phyloP scores from a whole-genome alignment of 106 monocot species.

The Platanthera zijinensis region DNA sequence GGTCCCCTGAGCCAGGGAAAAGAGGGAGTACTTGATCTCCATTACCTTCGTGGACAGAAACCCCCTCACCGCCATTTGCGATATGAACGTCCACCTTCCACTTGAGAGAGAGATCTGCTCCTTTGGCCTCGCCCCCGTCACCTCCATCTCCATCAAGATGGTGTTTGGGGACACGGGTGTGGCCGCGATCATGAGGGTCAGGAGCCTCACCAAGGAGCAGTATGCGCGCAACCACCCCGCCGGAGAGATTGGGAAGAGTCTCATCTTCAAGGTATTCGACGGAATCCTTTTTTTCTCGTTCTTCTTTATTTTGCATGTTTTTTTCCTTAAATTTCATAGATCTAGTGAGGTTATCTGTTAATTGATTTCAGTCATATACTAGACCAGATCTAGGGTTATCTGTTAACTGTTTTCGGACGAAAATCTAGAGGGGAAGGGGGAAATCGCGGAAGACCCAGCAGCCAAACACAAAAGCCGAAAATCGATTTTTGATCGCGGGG shows the following conservation, averaged over 20 bases:
- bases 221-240: slow-evolving; percentile 78
- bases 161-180: slow-evolving; percentile 67
- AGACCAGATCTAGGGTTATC: background rate
- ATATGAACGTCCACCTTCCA: slow-evolving; percentile 60
- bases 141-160: slow-evolving; percentile 68
- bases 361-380: background rate
- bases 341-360: too few relatives aligned
- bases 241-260: slow-evolving; percentile 79
- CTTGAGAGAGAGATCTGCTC: slow-evolving; percentile 65
- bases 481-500: too few relatives aligned
- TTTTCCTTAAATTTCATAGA: too few relatives aligned
- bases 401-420: too few relatives aligned
- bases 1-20: slow-evolving; percentile 68
- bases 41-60: slow-evolving; percentile 46
- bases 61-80: slow-evolving; percentile 42
- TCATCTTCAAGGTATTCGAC: slow-evolving; percentile 91
- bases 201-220: slow-evolving; percentile 48
- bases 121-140: slow-evolving; percentile 73
- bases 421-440: too few relatives aligned
- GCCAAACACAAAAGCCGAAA: too few relatives aligned
- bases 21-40: slow-evolving; percentile 61
- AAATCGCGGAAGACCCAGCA: too few relatives aligned
- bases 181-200: slow-evolving; percentile 55
- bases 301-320: background rate
- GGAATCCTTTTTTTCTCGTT: background rate